Conservation (phyloP, 495 filamentous ascomycete genomes). For the Bombardia bombarda region DNA sequence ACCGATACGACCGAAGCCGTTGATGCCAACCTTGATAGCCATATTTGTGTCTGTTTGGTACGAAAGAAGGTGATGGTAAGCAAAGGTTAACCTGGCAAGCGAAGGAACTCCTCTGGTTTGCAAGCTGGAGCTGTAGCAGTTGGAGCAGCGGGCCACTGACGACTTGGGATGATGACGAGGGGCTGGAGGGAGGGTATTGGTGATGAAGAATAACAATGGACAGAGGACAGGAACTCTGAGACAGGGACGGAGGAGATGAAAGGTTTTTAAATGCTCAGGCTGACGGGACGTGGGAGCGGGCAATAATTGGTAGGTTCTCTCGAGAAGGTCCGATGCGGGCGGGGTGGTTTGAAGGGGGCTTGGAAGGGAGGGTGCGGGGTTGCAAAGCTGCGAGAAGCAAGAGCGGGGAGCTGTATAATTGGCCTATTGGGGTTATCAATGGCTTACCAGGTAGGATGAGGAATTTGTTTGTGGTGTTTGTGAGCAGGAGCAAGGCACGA, state of each 20-base stretch:
- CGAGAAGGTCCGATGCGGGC: conserved; percentile 22
- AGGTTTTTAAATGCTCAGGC: conserved; percentile 21
- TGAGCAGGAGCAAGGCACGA: background rate
- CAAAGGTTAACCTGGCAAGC: conserved; percentile 4
- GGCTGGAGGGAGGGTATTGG: background rate
- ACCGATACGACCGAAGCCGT: conserved; percentile 99
- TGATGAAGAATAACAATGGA: conserved; percentile 3
- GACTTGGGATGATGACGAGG: background rate
- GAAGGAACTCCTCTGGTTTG: background rate
- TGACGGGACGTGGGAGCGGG: conserved; percentile 3
- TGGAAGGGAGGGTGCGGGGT: conserved; percentile 23
- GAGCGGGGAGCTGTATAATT: no score
- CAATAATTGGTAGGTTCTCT: conserved; percentile 7
- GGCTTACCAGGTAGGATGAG: background rate
- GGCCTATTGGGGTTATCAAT: background rate
- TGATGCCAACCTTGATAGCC: conserved; percentile 79
- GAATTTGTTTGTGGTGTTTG: background rate
- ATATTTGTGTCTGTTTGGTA: conserved; percentile 24
- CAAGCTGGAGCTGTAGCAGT: conserved; percentile 3
- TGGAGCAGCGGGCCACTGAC: background rate
- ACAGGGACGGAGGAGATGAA: conserved; percentile 13
- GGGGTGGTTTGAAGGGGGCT: background rate
- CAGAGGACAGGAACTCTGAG: conserved; percentile 11
- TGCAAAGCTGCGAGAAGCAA: no score
- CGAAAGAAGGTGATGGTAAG: no score